Base-by-base conservation (phyloP, 306 rosid genomes). In the Quercus agrifolia region DNA sequence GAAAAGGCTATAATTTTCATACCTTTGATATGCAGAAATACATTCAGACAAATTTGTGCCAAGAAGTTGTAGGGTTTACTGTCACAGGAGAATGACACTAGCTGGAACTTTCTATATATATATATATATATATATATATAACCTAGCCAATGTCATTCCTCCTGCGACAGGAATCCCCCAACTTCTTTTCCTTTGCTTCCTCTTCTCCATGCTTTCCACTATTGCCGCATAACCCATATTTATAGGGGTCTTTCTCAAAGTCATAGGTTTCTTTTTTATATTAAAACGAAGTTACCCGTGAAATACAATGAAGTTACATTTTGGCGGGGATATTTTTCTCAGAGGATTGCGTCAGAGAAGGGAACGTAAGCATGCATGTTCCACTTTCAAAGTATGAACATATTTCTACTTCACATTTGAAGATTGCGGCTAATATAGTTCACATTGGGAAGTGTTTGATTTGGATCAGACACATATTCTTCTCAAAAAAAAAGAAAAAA, bases 91-190 rank as follows among this genome's bases (percentile, higher is more conserved):
- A 64, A 69, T 44, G 75, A 68, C 81, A 10, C 75, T 33, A 12
- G 41, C 38, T 6, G 25, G 52, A 12, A 2, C 21, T 67, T 7
- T 21, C 27, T 23, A 18, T 33, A 18, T 31, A 8, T 18, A 31
- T 21, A 21, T 33, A 18, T 31, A 8, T 18, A 31, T 21, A 21
- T 33, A 18, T 31, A 3, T 17, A 8, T 18, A 33, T 33, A 11
- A 64, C 17, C 57, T 27, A 38, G 70, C 30, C n/a, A 10, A 27
- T 27, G 70, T 70, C 83, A 74, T 80, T 70, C 56, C 83, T 74
- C 79, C 54, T 74, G 78, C 78, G 79, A 80, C 78, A 73, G 2
- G 58, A 79, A 30, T 33, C 78, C 77, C 71, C 68, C 18, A 61
- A 62, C 74, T 64, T 35, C 83, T 72, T 21, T 67, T 4, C 68